A percentile compares a stretch with the other conserved stretches of the same genome.
These are phyloP conservation scores for Pogostemon cablin DNA, from an alignment of 257 asterid genomes.

Conservation along the genomic window DNA sequence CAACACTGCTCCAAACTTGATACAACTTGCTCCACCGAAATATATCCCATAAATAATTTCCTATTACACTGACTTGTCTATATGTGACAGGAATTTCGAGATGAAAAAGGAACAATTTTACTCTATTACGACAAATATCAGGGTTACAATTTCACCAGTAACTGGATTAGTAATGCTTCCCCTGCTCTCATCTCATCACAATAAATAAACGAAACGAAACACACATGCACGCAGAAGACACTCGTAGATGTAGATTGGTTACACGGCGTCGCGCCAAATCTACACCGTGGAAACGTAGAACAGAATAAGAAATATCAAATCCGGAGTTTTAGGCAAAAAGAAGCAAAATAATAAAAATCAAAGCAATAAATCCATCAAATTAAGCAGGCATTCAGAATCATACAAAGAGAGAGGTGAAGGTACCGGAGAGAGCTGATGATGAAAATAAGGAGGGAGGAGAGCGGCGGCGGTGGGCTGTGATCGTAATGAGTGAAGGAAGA, in stretches of 20 bases:
- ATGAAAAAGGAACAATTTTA: background rate
- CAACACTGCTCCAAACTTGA: background rate
- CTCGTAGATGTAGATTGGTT: background rate
- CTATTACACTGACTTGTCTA: background rate
- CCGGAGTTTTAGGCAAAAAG: background rate
- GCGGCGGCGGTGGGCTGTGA: conserved; percentile 7
- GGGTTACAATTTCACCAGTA: conserved; percentile 6
- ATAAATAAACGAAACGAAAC: background rate
- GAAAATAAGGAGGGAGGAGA: conserved; percentile 25
- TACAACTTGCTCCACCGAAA: background rate
- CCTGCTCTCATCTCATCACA: conserved; percentile 15
- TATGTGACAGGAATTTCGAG: background rate
- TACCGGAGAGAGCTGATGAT: conserved; percentile 36
- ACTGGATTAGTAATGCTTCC: conserved; percentile 3
- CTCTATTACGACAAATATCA: background rate
- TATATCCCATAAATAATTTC: background rate
- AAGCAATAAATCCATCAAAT: conserved; percentile 9
- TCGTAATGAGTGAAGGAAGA: background rate
- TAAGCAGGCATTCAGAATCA: background rate
- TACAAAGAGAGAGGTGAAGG: background rate
- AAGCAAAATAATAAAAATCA: background rate
- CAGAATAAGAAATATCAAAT: background rate
- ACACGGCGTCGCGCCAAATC: conserved; percentile 7
- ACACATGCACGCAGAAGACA: background rate
- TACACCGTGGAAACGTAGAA: background rate